Base-by-base conservation (phyloP, 768 basidiomycete genomes). In the Boletus pseudo-olivaceus region DNA sequence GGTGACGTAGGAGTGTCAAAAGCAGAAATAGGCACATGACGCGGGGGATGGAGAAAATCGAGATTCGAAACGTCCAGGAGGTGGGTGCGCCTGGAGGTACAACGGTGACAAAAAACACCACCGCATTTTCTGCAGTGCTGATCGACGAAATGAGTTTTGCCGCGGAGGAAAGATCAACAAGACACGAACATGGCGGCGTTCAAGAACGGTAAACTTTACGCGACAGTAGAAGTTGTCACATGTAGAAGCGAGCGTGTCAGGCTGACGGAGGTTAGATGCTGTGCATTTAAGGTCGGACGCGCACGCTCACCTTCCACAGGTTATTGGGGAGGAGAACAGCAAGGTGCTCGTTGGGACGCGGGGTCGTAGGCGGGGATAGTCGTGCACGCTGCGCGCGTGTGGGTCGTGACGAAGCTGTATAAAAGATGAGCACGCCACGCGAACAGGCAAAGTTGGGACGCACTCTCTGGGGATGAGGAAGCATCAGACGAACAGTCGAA, bases 81-180 rank as follows among this genome's bases (percentile, higher is more conserved):
- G 12, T 79, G 73, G 0, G 85, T 89, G 7, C 75, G 64, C 51
- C 79, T 79, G 7, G 78, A 72, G 1, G 83, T 79, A 67, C 90
- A 91, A 7, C 77, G 68, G 45, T 69, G 68, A 71, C 90, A 92
- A 67, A 84, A 90, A 30, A 91, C 73, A 57, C 87, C 88, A 47
- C 90, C 90, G 60, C 90, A 91, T 67, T 90, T 91, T 67, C 90
- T 81, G 70, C 90, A 92, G 56, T 92, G 90, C 85, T 88, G 65
- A 38, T 51, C 56, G 47, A 51, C 57, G 53, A 63, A 52, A 62
- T 62, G 57, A 70, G 62, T 43, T 54, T 20, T 29, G 46, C n/a
- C n/a, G 17, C 8, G 46, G n/a, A 33, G 33, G 44, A 56, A 10
- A 32, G 8, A n/a, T 19, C 19, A 43, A 47, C 43, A 10, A 19